These are phyloP conservation scores for Baudoinia panamericana DNA, from an alignment of 495 filamentous ascomycete species.

Conservation along the genomic window DNA sequence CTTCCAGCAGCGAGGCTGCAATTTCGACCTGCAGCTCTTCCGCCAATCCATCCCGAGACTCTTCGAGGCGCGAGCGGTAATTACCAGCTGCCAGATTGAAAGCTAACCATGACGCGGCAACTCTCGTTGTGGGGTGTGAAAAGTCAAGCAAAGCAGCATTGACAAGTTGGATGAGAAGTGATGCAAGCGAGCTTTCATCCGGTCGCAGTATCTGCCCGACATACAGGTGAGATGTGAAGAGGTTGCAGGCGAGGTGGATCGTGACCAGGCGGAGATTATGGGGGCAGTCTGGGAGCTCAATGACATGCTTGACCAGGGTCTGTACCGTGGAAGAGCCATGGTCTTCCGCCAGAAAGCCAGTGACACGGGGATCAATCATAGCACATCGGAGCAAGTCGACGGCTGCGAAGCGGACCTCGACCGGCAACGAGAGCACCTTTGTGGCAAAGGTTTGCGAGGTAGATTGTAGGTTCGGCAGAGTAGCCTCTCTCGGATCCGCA, in stretches of 20 bases:
- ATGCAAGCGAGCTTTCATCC: slow-evolving; percentile 22
- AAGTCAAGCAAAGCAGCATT: slow-evolving; percentile 44
- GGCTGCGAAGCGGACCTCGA: slow-evolving; percentile 56
- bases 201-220: slow-evolving; percentile 22
- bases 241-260: slow-evolving; percentile 49
- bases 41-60: slow-evolving; percentile 44
- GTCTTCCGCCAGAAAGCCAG: slow-evolving; percentile 75
- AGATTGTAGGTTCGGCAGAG: slow-evolving; percentile 45
- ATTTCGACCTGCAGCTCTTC: slow-evolving; percentile 67
- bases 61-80: slow-evolving; percentile 46
- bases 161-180: slow-evolving; percentile 35
- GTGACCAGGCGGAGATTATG: slow-evolving; percentile 77
- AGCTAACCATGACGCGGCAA: slow-evolving; percentile 66
- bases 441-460: slow-evolving; percentile 42
- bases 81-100: slow-evolving; percentile 69
- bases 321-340: slow-evolving; percentile 46
- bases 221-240: slow-evolving; percentile 45
- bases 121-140: slow-evolving; percentile 42
- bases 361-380: slow-evolving; percentile 70
- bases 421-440: slow-evolving; percentile 39
- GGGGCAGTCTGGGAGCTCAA: slow-evolving; percentile 40
- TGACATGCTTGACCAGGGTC: slow-evolving; percentile 48
- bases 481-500: slow-evolving; percentile 40
- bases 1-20: slow-evolving; percentile 62
- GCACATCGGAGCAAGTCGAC: slow-evolving; percentile 70